Base-by-base conservation (phyloP, 2,329 filamentous ascomycete genomes). In the Clonostachys chloroleuca region DNA sequence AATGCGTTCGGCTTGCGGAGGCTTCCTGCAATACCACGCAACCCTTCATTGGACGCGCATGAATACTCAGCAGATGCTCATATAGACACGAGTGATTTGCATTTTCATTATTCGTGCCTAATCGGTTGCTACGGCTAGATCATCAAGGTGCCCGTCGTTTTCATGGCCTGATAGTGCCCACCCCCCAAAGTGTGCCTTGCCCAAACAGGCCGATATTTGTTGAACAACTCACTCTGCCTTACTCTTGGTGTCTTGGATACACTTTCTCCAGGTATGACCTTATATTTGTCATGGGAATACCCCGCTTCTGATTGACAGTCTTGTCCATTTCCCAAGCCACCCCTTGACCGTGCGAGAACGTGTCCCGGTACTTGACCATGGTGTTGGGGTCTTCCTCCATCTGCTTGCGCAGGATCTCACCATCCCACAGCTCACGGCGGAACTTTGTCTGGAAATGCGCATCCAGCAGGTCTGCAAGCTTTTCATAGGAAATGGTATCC, bases 301-400 rank as follows among this genome's bases (percentile, higher is more conserved):
- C 70, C 36, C 73, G 62, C 58, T 72, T 55, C 4, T 55, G 51
- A 60, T 85, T 86, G 52, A 80, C 69, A 8, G 80, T 84, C 51
- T 57, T 57, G 10, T 68, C 59, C 56, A 69, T 64, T 8, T 75
- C 70, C 84, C 84, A 87, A 37, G 72, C 73, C 6, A 85, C 75
- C 0, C 83, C 84, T 8, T 61, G 65, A 0, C 79, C 80, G 47
- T 75, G 66, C 2, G 74, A 80, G 67, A 87, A 87, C 0, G 83
- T 75, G 51, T 77, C 66, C 18, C 78, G 67, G 61, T 87, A 87
- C 64, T 80, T 85, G 54, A 72, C 69, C 56, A 84, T 67, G 3
- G 57, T 58, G 54, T 79, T 70, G 0, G 62, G 64, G 6, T 80
- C 70, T 12, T 61, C 59, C 17, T 55, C 56, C 53, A 84, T 58